Conservation (phyloP, 306 rosid genomes). For the Acacia crassicarpa region DNA sequence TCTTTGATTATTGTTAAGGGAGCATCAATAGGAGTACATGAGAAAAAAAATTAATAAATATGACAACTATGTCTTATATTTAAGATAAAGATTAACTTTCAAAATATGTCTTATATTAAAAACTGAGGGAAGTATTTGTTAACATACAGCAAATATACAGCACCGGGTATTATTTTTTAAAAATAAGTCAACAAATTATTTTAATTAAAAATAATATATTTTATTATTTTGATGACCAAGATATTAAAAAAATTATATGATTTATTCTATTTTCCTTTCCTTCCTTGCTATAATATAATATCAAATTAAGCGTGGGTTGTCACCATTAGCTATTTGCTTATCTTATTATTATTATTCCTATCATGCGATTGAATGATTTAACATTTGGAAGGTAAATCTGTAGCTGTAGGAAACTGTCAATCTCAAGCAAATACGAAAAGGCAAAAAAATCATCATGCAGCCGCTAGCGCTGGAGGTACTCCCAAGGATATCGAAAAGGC, state of each 20-base stretch:
- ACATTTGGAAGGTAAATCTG: background rate
- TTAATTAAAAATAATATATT: too few relatives aligned
- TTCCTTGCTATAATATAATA: background rate
- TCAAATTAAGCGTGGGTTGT: background rate
- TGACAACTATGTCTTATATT: too few relatives aligned
- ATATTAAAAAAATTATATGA: background rate
- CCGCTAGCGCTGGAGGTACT: background rate
- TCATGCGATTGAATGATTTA: background rate
- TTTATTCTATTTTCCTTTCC: background rate
- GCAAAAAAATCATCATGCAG: background rate
- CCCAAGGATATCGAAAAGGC: background rate
- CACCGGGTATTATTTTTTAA: background rate
- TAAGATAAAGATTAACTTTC: accelerated
- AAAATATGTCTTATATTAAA: too few relatives aligned
- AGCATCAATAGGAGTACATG: too few relatives aligned
- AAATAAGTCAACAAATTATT: too few relatives aligned
- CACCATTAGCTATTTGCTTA: background rate
- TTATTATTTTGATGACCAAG: too few relatives aligned
- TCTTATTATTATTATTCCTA: background rate
- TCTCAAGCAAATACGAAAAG: background rate
- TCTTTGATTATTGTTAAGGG: too few relatives aligned
- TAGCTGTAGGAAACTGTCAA: background rate
- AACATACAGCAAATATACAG: background rate
- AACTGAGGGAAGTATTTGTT: too few relatives aligned
- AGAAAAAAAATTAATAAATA: too few relatives aligned